phyloP scores from a whole-genome alignment of 495 filamentous ascomycete genomes.

The Friedmanniomyces simplex region DNA sequence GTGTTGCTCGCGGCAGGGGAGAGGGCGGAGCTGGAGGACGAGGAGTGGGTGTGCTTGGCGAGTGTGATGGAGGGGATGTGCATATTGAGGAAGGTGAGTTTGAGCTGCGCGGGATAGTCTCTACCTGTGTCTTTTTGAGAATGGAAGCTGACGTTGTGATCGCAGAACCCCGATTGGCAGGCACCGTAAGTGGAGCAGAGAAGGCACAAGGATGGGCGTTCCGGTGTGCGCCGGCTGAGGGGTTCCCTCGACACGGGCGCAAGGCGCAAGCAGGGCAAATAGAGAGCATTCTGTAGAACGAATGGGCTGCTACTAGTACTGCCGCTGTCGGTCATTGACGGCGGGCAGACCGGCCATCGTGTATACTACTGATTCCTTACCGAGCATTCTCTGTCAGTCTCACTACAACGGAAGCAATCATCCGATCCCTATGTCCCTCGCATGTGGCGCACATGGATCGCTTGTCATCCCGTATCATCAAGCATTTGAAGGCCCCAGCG shows the following conservation, averaged over 20 bases:
- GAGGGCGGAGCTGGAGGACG: constrained; percentile 91
- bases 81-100: constrained; percentile 84
- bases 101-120: not conserved
- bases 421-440: no score
- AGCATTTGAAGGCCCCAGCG: no score
- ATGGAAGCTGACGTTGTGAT: not conserved
- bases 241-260: not conserved
- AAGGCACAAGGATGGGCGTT: not conserved
- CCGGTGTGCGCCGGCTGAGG: not conserved
- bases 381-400: no score
- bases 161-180: constrained; percentile 15
- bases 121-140: no score
- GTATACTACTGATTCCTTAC: not conserved
- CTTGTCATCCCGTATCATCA: no score
- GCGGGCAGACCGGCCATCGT: not conserved
- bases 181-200: not conserved
- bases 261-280: not conserved
- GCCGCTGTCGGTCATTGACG: not conserved
- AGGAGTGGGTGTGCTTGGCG: constrained; percentile 86
- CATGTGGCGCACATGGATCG: no score
- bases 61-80: constrained; percentile 90
- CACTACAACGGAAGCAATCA: no score
- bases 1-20: constrained; percentile 89
- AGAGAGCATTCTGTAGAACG: not conserved
- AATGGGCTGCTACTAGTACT: not conserved